Conservation (phyloP, 2,329 filamentous ascomycete genomes). For the Colletotrichum coccodes region DNA sequence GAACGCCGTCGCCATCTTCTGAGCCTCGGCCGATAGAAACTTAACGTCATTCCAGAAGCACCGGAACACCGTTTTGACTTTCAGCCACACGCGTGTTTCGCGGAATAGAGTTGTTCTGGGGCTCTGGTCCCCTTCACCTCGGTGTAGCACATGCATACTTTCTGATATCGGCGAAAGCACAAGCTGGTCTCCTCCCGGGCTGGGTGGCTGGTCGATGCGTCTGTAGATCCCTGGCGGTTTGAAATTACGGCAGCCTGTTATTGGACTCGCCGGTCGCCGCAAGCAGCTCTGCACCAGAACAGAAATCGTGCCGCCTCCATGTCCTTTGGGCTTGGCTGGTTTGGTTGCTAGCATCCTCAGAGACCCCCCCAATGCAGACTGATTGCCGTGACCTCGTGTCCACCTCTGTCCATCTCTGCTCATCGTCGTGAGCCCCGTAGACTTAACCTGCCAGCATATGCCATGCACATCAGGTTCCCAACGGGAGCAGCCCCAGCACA, state of each 20-base stretch:
- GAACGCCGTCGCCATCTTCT: slow-evolving; percentile 49
- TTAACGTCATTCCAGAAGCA: background rate
- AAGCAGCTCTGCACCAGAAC: background rate
- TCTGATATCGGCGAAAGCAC: background rate
- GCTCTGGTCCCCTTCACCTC: background rate
- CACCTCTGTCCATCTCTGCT: background rate
- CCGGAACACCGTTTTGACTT: background rate
- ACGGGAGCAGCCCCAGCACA: background rate
- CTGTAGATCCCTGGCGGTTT: slow-evolving; percentile 6
- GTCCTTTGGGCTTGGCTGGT: background rate
- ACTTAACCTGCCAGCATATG: background rate
- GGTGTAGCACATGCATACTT: background rate
- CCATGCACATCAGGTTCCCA: background rate
- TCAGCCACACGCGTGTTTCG: background rate
- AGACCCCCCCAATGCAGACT: background rate
- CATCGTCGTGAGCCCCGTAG: background rate
- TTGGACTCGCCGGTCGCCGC: background rate
- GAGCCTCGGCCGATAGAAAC: too few relatives aligned
- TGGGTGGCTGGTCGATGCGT: background rate
- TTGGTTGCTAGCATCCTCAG: background rate
- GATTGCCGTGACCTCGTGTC: slow-evolving; percentile 3
- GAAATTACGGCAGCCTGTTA: background rate
- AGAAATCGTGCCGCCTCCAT: background rate
- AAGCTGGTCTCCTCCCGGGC: background rate
- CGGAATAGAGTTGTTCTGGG: background rate